A percentile compares a stretch with the other conserved stretches of the same genome.
Conservation (phyloP, 805 yeast genomes). For the Ogataea parapolymorpha region DNA sequence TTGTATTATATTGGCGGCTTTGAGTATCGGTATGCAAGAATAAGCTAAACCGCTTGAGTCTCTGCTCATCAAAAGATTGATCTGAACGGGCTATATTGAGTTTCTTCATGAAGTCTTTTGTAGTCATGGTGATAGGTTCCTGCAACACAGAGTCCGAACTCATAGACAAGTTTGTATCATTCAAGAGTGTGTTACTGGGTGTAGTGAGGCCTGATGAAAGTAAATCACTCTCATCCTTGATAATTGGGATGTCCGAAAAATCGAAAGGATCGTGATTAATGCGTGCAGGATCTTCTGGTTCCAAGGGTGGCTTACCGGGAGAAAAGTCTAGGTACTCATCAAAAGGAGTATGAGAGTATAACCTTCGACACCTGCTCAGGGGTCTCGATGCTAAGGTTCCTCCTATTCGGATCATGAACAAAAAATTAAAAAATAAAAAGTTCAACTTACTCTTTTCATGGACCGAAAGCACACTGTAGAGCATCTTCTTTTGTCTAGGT, state of each 20-base stretch:
- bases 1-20: slow-evolving; percentile 9
- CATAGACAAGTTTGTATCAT: too few species aligned
- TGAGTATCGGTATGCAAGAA: slow-evolving; percentile 13
- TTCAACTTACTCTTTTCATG: slow-evolving; percentile 33
- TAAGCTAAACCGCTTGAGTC: slow-evolving; percentile 11
- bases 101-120: slow-evolving; percentile 19
- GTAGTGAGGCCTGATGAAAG: too few species aligned
- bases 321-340: slow-evolving; percentile 8
- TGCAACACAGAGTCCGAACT: too few species aligned
- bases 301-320: too few species aligned
- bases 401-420: slow-evolving; percentile 1
- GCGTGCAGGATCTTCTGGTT: too few species aligned
- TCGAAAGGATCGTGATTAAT: slow-evolving; percentile 20
- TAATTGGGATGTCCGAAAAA: slow-evolving; percentile 21
- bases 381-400: background rate
- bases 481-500: slow-evolving; percentile 42
- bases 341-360: slow-evolving; percentile 17
- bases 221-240: slow-evolving; percentile 1
- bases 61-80: slow-evolving; percentile 5
- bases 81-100: slow-evolving; percentile 8
- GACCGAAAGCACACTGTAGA: slow-evolving; percentile 44
- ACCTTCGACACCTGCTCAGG: background rate
- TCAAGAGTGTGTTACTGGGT: too few species aligned
- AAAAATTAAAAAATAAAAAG: background rate
- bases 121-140: slow-evolving; percentile 24